Evolutionary conservation across 495 filamentous ascomycete genomes (phyloP).

Genomic region (Daldinia concentrica): DNA sequence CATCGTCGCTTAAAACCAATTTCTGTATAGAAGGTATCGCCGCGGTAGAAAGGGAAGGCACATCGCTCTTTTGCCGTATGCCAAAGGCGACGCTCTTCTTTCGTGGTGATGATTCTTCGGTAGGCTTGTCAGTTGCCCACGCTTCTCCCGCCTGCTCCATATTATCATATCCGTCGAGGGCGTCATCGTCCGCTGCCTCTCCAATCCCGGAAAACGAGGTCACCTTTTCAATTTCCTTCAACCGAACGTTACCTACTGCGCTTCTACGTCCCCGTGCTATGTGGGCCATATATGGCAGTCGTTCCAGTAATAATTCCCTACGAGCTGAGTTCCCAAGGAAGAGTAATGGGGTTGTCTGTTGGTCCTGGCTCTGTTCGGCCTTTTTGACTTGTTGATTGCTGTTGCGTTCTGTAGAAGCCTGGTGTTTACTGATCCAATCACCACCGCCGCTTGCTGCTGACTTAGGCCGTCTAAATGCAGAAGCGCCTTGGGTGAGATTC

Average conservation of each 20-base stretch:
- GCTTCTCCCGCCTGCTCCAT: slow-evolving; percentile 53
- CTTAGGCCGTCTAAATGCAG: slow-evolving; percentile 52
- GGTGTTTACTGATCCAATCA: slow-evolving; percentile 51
- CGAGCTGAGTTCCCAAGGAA: slow-evolving; percentile 69
- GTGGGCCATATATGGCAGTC: slow-evolving; percentile 82
- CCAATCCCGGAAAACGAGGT: slow-evolving; percentile 70
- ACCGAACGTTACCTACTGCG: slow-evolving; percentile 38
- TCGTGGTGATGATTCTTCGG: slow-evolving; percentile 53
- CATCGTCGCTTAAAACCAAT: slow-evolving; percentile 88
- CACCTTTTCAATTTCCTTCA: slow-evolving; percentile 71
- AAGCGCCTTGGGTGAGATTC: slow-evolving; percentile 51
- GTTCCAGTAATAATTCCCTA: slow-evolving; percentile 79
- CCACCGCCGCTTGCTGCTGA: slow-evolving; percentile 37
- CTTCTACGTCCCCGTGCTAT: slow-evolving; percentile 60
- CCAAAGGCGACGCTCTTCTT: slow-evolving; percentile 50
- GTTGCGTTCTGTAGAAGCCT: slow-evolving; percentile 31
- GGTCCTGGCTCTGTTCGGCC: slow-evolving; percentile 26
- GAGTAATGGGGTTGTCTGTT: slow-evolving; percentile 49
- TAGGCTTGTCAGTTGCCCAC: slow-evolving; percentile 68
- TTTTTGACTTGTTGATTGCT: slow-evolving; percentile 23
- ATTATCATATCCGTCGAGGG: slow-evolving; percentile 59
- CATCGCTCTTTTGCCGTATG: slow-evolving; percentile 41
- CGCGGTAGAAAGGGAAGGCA: slow-evolving; percentile 28
- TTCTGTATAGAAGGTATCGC: slow-evolving; percentile 64
- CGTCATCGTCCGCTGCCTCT: slow-evolving; percentile 54